Evolutionary conservation across 495 filamentous ascomycete genomes (phyloP).

Genomic region (Entonaema liquescens): DNA sequence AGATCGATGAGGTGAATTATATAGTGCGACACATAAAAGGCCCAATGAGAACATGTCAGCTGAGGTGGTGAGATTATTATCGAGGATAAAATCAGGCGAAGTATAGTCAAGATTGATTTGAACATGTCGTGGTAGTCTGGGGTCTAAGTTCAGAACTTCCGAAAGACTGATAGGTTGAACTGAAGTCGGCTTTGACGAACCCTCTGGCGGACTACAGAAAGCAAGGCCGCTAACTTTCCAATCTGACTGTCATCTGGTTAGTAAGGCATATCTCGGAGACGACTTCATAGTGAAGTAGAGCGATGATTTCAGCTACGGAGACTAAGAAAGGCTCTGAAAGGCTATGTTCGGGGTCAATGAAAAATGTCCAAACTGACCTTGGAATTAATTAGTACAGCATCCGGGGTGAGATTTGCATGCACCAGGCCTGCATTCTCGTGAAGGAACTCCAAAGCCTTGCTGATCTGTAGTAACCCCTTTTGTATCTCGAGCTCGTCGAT

Average conservation of each 20-base stretch:
- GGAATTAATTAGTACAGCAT: constrained; percentile 92
- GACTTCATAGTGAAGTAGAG: neutral
- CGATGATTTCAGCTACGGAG: neutral
- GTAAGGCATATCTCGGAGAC: constrained; percentile 1
- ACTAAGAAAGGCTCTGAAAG: neutral
- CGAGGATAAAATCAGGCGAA: constrained; percentile 91
- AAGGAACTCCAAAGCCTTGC: constrained; percentile 93
- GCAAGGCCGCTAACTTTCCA: constrained; percentile 96
- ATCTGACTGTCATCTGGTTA: constrained; percentile 70
- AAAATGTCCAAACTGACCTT: constrained; percentile 65
- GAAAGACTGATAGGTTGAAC: constrained; percentile 79
- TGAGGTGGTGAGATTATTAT: constrained; percentile 79
- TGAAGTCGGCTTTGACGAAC: constrained; percentile 71
- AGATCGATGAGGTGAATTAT: constrained; percentile 90
- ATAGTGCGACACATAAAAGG: constrained; percentile 85
- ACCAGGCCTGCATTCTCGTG: constrained; percentile 95
- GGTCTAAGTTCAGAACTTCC: constrained; percentile 84
- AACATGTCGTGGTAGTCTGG: constrained; percentile 81
- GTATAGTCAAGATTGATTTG: constrained; percentile 93
- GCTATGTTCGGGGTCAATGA: neutral
- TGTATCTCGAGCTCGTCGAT: constrained; percentile 98
- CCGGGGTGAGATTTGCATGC: constrained; percentile 93
- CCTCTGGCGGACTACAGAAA: constrained; percentile 82
- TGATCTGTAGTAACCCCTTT: constrained; percentile 91
- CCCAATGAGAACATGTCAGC: constrained; percentile 95